These are phyloP conservation scores for Apiotrichum gracile DNA, from an alignment of 1,284 basidiomycete genomes.

Conservation along the genomic window DNA sequence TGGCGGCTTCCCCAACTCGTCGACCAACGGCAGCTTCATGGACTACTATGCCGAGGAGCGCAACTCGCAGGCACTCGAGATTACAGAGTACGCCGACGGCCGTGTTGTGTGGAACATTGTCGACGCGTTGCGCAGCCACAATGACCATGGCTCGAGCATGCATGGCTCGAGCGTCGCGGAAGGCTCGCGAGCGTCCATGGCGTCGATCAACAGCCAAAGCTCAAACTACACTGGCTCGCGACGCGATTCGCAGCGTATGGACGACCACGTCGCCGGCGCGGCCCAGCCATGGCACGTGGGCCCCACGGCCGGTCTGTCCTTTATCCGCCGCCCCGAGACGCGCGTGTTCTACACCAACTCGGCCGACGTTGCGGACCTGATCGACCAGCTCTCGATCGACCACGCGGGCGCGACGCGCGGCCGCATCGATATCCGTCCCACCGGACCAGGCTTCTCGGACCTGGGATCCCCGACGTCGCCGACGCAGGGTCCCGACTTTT, in stretches of 20 bases:
- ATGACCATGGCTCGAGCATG: constrained; percentile 2
- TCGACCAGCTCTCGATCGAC: constrained; percentile 36
- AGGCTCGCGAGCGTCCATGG: constrained; percentile 1
- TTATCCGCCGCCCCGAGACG: constrained; percentile 27
- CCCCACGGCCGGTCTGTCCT: constrained; percentile 6
- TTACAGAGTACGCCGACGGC: constrained; percentile 42
- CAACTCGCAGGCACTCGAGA: constrained; percentile 35
- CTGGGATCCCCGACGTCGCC: not conserved
- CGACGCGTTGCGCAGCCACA: constrained; percentile 27
- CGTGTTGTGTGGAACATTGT: constrained; percentile 42
- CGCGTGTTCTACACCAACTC: constrained; percentile 37
- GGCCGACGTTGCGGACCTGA: constrained; percentile 40
- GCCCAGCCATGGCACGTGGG: constrained; percentile 13
- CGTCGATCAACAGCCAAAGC: not conserved
- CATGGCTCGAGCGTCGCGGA: not conserved
- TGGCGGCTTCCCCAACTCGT: constrained; percentile 2
- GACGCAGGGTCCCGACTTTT: not conserved
- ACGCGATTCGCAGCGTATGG: constrained; percentile 1
- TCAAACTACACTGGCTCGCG: not conserved
- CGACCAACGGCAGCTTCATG: constrained; percentile 8
- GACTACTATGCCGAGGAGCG: constrained; percentile 12
- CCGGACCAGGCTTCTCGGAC: not conserved
- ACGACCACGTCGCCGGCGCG: not conserved
- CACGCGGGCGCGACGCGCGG: constrained; percentile 30
- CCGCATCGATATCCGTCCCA: constrained; percentile 34